These are phyloP conservation scores for Citrus sinensis DNA, from an alignment of 345 rosid genomes.

Conservation along the genomic window DVS_A1.0 CM039165.1:33212001-33212500, in stretches of 20 bases:
- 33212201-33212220: conserved; percentile 86
- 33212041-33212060: conserved; percentile 7
- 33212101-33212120: conserved; percentile 50
- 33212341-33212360: conserved; percentile 21
- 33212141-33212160: conserved; percentile 44
- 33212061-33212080: conserved; percentile 55
- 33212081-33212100: conserved; percentile 71
- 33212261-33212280: conserved; percentile 67
- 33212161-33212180: conserved; percentile 39
- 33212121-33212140: conserved; percentile 30
- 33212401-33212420: conserved; percentile 42
- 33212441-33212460: conserved; percentile 6
- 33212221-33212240: conserved; percentile 84
- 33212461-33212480: conserved; percentile 24
- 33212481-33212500: conserved; percentile 81
- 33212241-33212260: conserved; percentile 79
- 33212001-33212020: neutral
- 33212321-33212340: neutral
- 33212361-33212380: neutral
- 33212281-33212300: conserved; percentile 88
- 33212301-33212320: conserved; percentile 39
- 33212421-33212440: conserved; percentile 6
- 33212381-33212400: neutral
- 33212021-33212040: too few relatives aligned
- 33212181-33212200: conserved; percentile 47